Conservation (phyloP, 1,284 basidiomycete species). For the Lignosus rhinocerotis region DNA sequence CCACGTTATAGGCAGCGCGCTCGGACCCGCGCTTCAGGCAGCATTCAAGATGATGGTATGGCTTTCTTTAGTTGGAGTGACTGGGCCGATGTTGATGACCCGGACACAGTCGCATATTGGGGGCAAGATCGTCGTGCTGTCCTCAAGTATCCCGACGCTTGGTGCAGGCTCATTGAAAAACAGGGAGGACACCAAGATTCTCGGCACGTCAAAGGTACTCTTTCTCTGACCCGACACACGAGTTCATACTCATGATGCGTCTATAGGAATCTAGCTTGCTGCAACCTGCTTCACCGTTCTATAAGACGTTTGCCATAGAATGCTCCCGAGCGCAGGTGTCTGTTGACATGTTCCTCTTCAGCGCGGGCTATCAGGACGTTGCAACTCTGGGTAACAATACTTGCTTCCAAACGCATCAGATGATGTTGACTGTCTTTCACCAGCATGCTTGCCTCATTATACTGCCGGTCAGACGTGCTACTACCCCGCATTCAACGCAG, state of each 20-base stretch:
- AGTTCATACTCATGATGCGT: not conserved
- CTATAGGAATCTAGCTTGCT: constrained; percentile 81
- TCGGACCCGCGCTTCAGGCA: constrained; percentile 95
- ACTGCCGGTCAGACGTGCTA: constrained; percentile 98
- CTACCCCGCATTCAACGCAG: constrained; percentile 97
- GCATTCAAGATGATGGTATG: constrained; percentile 92
- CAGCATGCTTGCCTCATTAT: constrained; percentile 93
- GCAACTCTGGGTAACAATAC: constrained; percentile 73
- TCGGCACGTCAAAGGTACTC: constrained; percentile 88
- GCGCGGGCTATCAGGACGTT: constrained; percentile 92
- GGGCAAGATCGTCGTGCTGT: constrained; percentile 93
- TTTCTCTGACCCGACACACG: not conserved
- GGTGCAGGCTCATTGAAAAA: constrained; percentile 94
- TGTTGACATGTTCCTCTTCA: constrained; percentile 99
- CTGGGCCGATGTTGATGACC: constrained; percentile 5
- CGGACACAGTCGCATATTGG: constrained; percentile 77
- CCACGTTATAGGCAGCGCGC: constrained; percentile 86
- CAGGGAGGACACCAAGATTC: constrained; percentile 93
- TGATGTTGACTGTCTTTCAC: constrained; percentile 10
- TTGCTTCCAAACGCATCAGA: not conserved
- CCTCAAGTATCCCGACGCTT: constrained; percentile 84
- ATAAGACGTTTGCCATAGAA: constrained; percentile 99
- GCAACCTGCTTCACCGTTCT: constrained; percentile 90
- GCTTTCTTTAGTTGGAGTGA: constrained; percentile 4
- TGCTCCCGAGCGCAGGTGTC: constrained; percentile 97